A percentile compares a stretch with the other conserved stretches of the same genome.
phyloP scores from a whole-genome alignment of 2,329 filamentous ascomycete genomes.

The Pseudogymnoascus sp. region DNA sequence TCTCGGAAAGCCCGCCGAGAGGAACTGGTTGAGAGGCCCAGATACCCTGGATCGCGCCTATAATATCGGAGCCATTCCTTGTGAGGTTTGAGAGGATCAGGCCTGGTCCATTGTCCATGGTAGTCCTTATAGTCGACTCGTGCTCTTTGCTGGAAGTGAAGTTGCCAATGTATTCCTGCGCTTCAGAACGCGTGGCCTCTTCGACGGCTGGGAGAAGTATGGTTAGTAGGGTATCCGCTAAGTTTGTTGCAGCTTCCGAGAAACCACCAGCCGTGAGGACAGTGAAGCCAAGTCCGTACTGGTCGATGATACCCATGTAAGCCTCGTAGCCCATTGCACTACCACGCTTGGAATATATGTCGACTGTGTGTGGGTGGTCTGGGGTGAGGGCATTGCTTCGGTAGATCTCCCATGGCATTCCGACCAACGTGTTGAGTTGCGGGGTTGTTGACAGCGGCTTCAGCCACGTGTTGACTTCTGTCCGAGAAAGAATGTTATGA shows the following conservation, averaged over 20 bases:
- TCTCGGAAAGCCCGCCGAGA: background rate
- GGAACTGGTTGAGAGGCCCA: background rate
- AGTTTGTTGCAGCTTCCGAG: background rate
- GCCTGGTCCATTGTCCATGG: background rate
- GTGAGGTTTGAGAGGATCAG: background rate
- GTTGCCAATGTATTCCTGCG: background rate
- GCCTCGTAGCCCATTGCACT: slow-evolving; percentile 1
- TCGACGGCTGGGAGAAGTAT: background rate
- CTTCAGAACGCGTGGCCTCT: background rate
- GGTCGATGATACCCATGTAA: background rate
- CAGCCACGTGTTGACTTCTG: slow-evolving; percentile 7
- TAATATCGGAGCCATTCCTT: background rate
- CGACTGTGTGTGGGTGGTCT: background rate
- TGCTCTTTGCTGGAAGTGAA: background rate
- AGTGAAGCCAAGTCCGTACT: background rate
- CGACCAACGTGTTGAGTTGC: background rate
- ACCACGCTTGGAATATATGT: background rate
- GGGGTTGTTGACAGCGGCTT: slow-evolving; percentile 8
- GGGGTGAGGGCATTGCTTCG: background rate
- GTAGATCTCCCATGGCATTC: slow-evolving; percentile 9
- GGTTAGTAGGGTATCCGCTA: background rate
- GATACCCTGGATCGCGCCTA: background rate
- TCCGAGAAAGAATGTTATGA: background rate
- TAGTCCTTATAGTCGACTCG: background rate
- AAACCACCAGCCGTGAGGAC: background rate